These are phyloP conservation scores for Epicoccum sorghinum DNA, from an alignment of 2,329 filamentous ascomycete species.

Conservation along the genomic window DNA sequence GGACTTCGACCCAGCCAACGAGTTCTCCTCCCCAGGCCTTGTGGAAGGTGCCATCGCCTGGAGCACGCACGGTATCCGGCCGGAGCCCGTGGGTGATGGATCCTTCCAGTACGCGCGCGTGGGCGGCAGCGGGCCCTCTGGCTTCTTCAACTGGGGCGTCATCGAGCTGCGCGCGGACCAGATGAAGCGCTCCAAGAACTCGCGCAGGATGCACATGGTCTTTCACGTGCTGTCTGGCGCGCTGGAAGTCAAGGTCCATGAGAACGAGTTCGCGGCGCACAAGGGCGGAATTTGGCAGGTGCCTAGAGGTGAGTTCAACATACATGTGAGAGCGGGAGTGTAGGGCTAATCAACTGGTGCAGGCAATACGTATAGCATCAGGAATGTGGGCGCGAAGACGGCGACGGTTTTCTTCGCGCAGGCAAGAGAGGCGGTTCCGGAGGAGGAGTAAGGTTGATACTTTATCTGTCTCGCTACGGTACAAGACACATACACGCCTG, in stretches of 20 bases:
- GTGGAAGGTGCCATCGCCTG: constrained; percentile 63
- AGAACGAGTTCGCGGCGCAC: constrained; percentile 78
- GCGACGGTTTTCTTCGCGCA: constrained; percentile 92
- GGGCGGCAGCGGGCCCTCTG: constrained; percentile 53
- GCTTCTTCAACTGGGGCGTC: constrained; percentile 88
- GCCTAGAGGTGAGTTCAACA: constrained; percentile 78
- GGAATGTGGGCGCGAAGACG: constrained; percentile 74
- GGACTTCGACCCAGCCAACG: constrained; percentile 66
- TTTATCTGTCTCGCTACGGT: too few species aligned
- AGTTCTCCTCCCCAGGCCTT: constrained; percentile 61
- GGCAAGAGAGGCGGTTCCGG: constrained; percentile 65
- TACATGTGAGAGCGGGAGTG: neutral
- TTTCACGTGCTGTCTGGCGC: constrained; percentile 89
- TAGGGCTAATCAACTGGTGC: neutral
- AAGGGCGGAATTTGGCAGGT: constrained; percentile 94
- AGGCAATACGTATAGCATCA: constrained; percentile 95
- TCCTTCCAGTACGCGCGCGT: constrained; percentile 91
- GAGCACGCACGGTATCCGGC: constrained; percentile 62
- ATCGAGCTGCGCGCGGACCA: constrained; percentile 85
- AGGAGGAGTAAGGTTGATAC: constrained; percentile 16
- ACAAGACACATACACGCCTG: too few species aligned
- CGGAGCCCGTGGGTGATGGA: constrained; percentile 65
- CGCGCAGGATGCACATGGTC: constrained; percentile 93
- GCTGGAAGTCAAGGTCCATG: constrained; percentile 78
- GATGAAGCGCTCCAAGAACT: constrained; percentile 89